These are phyloP conservation scores for Schizopora paradoxa DNA, from an alignment of 1,284 basidiomycete genomes.

Conservation along the genomic window DNA sequence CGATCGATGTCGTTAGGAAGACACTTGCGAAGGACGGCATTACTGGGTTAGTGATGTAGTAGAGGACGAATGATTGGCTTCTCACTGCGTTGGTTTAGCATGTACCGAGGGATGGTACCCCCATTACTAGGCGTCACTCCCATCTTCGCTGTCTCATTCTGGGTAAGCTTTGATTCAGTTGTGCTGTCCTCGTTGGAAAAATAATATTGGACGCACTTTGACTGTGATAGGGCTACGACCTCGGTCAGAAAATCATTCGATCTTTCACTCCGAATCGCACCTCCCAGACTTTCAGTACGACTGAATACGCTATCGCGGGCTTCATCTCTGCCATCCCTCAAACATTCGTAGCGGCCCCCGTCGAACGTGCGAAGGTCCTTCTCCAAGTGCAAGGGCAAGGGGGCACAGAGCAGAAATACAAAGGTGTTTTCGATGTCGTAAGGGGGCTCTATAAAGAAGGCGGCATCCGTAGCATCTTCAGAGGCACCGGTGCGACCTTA, in stretches of 20 bases:
- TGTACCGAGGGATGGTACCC: conserved; percentile 97
- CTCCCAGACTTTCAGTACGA: conserved; percentile 60
- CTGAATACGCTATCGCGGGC: conserved; percentile 88
- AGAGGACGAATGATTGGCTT: conserved; percentile 4
- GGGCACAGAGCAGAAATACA: conserved; percentile 70
- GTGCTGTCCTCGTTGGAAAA: too few species aligned
- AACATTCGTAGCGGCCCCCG: conserved; percentile 89
- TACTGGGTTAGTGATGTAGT: conserved; percentile 57
- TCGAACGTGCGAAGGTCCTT: conserved; percentile 96
- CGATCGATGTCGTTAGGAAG: conserved; percentile 90
- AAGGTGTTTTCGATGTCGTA: conserved; percentile 89
- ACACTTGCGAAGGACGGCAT: conserved; percentile 86
- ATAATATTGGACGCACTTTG: conserved; percentile 3
- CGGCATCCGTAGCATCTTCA: conserved; percentile 87
- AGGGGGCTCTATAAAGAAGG: conserved; percentile 92
- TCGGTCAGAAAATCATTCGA: conserved; percentile 87
- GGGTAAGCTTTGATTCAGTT: conserved; percentile 46
- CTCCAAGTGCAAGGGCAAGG: conserved; percentile 92
- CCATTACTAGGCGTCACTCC: conserved; percentile 96
- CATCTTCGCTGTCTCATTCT: conserved; percentile 98
- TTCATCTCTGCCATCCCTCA: conserved; percentile 94
- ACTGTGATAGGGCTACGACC: conserved; percentile 77
- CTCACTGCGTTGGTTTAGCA: conserved; percentile 36
- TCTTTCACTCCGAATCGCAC: conserved; percentile 65
- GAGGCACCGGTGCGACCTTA: conserved; percentile 90